Percentiles rank a stretch among this genome's conserved stretches.
These are phyloP conservation scores for Phaeophleospora eucalypticola DNA, from an alignment of 2,329 filamentous ascomycete species.

Conservation along the genomic window DNA sequence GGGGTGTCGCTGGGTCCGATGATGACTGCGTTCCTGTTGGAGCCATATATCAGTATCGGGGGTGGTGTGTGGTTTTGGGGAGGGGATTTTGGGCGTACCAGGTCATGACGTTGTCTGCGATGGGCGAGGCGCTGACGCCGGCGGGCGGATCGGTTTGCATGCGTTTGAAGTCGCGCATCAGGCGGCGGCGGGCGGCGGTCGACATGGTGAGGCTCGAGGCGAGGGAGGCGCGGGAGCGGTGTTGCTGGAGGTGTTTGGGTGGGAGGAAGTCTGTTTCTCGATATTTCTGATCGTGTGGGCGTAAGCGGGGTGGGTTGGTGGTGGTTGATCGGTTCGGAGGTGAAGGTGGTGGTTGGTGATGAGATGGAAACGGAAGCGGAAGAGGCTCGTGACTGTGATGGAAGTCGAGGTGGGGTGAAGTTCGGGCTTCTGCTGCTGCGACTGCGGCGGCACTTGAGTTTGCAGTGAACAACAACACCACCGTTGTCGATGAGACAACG, in stretches of 20 bases:
- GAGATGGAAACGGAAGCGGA: neutral
- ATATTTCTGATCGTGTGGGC: neutral
- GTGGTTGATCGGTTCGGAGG: neutral
- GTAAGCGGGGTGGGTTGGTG: neutral
- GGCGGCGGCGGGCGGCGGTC: constrained; percentile 85
- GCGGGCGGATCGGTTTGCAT: constrained; percentile 99
- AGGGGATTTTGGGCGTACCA: constrained; percentile 57
- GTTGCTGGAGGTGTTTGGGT: neutral
- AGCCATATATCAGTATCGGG: neutral
- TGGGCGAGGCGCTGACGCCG: constrained; percentile 91
- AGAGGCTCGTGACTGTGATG: constrained; percentile 1
- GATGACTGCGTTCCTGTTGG: constrained; percentile 87
- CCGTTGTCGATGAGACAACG: neutral
- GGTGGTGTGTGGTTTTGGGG: neutral
- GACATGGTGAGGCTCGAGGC: constrained; percentile 58
- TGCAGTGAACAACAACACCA: neutral
- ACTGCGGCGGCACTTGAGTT: no score
- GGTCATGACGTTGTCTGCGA: constrained; percentile 96
- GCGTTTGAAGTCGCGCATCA: constrained; percentile 99
- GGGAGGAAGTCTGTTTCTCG: neutral
- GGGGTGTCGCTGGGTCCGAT: constrained; percentile 95
- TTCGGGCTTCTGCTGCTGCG: neutral
- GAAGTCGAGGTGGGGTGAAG: neutral
- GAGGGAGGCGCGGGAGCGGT: neutral
- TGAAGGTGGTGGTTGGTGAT: neutral